Evolutionary conservation across 2,329 filamentous ascomycete species (phyloP).

Genomic region (Fusarium armeniacum): DNA sequence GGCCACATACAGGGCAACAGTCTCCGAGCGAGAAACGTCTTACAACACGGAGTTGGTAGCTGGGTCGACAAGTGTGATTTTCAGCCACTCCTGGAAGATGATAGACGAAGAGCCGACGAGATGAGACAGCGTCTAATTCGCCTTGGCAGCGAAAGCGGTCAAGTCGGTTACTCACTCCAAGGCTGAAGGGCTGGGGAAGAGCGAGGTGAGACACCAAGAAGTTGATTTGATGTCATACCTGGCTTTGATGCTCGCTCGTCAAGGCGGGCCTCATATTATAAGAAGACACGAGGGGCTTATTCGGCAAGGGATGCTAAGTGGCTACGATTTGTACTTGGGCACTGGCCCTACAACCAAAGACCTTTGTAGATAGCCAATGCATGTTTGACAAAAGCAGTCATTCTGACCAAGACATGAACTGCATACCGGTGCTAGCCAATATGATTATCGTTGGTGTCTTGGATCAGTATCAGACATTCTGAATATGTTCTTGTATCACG

Average conservation of each 20-base stretch:
- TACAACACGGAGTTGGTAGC: conserved; percentile 79
- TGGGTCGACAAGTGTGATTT: conserved; percentile 76
- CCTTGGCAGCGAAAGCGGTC: conserved; percentile 71
- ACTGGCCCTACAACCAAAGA: neutral
- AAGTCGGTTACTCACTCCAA: conserved; percentile 74
- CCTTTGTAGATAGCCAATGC: conserved; percentile 1
- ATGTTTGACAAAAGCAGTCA: neutral
- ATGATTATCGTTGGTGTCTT: neutral
- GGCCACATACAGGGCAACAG: conserved; percentile 69
- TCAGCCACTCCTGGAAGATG: conserved; percentile 58
- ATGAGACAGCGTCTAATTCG: conserved; percentile 75
- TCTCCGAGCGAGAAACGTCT: conserved; percentile 76
- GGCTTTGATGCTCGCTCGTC: conserved; percentile 5
- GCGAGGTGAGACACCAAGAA: conserved; percentile 20
- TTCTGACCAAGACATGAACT: conserved; percentile 1
- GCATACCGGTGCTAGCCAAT: neutral
- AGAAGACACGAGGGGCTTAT: neutral
- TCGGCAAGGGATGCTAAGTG: conserved; percentile 3
- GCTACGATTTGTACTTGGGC: neutral
- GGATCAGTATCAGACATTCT: conserved; percentile 2
- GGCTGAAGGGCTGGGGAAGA: conserved; percentile 57
- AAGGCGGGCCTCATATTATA: conserved; percentile 8
- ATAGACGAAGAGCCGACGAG: conserved; percentile 66
- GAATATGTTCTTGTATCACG: conserved; percentile 1
- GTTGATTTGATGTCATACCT: conserved; percentile 28